Percentiles rank a stretch among this genome's conserved stretches.
phyloP scores from a whole-genome alignment of 2,329 filamentous ascomycete genomes.

The Chaetothyriales sp. region DNA sequence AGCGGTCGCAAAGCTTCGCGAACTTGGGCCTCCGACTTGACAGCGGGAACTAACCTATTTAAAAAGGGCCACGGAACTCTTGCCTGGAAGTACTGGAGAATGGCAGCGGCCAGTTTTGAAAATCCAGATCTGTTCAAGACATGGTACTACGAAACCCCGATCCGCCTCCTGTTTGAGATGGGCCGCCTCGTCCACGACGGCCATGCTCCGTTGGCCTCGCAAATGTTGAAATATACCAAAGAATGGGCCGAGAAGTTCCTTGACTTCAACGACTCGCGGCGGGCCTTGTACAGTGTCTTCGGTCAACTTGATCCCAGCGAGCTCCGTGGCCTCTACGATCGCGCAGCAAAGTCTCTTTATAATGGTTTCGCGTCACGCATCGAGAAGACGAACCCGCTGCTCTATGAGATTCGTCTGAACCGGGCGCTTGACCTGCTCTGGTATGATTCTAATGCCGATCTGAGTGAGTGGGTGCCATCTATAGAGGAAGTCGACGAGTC shows the following conservation, averaged over 20 bases:
- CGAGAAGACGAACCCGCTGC: conserved; percentile 8
- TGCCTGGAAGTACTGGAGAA: conserved; percentile 7
- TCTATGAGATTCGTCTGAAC: conserved; percentile 12
- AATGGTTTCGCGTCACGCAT: conserved; percentile 9
- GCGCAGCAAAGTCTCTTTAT: conserved; percentile 7
- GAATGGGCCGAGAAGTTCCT: conserved; percentile 8
- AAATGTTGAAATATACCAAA: conserved; percentile 5
- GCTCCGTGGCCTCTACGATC: conserved; percentile 7
- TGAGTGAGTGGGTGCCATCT: conserved; percentile 8
- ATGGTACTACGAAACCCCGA: conserved; percentile 14
- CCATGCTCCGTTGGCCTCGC: conserved; percentile 3
- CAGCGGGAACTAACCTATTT: conserved; percentile 9
- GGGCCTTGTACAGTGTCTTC: conserved; percentile 9
- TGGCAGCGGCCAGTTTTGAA: conserved; percentile 7
- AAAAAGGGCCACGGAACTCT: conserved; percentile 6
- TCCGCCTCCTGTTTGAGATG: conserved; percentile 12
- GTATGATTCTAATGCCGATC: conserved; percentile 7
- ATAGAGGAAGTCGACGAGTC: conserved; percentile 8
- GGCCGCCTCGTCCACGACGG: conserved; percentile 8
- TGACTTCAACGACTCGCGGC: conserved; percentile 6
- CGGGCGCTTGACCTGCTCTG: conserved; percentile 11
- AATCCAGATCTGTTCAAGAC: conserved; percentile 10
- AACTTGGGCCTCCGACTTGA: conserved; percentile 5
- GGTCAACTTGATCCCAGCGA: conserved; percentile 7
- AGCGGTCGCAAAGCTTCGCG: conserved; percentile 8